Conservation (phyloP, 768 basidiomycete species). For the Basidioascus undulatus region DNA sequence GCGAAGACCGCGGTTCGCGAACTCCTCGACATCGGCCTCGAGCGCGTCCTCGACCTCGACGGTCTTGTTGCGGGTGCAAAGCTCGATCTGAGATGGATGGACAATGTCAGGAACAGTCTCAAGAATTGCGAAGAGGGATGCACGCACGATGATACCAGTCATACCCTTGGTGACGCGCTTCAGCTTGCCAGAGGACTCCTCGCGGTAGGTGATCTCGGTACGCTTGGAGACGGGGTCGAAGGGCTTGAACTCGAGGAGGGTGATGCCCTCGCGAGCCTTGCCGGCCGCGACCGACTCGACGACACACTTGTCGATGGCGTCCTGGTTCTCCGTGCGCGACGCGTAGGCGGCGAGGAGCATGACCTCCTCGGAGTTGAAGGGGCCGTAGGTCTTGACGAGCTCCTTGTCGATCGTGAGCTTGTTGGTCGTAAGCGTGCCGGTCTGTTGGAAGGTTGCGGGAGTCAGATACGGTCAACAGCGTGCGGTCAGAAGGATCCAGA, state of each 20-base stretch:
- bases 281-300: slow-evolving; percentile 22
- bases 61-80: slow-evolving; percentile 93
- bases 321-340: slow-evolving; percentile 26
- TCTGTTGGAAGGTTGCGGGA: slow-evolving; percentile 19
- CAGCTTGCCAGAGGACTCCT: slow-evolving; percentile 48
- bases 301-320: slow-evolving; percentile 29
- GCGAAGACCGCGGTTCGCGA: slow-evolving; percentile 25
- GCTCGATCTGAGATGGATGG: too few relatives aligned
- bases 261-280: slow-evolving; percentile 23
- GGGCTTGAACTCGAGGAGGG: slow-evolving; percentile 23
- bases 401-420: slow-evolving; percentile 29
- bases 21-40: slow-evolving; percentile 53
- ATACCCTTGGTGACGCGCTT: slow-evolving; percentile 99
- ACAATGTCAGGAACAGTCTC: too few relatives aligned
- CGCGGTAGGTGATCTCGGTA: slow-evolving; percentile 24
- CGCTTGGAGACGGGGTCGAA: slow-evolving; percentile 28
- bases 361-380: slow-evolving; percentile 17
- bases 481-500: too few relatives aligned
- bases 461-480: neutral
- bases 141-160: slow-evolving; percentile 97
- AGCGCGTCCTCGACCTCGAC: slow-evolving; percentile 72
- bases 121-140: too few relatives aligned
- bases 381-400: slow-evolving; percentile 71
- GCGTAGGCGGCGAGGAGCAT: slow-evolving; percentile 25
- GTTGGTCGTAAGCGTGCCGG: slow-evolving; percentile 28